Evolutionary conservation across 78 protist species (phyloP), one percentile per base, ranked within the genome.

Genomic region (Chrysochromulina tobinii): DNA sequence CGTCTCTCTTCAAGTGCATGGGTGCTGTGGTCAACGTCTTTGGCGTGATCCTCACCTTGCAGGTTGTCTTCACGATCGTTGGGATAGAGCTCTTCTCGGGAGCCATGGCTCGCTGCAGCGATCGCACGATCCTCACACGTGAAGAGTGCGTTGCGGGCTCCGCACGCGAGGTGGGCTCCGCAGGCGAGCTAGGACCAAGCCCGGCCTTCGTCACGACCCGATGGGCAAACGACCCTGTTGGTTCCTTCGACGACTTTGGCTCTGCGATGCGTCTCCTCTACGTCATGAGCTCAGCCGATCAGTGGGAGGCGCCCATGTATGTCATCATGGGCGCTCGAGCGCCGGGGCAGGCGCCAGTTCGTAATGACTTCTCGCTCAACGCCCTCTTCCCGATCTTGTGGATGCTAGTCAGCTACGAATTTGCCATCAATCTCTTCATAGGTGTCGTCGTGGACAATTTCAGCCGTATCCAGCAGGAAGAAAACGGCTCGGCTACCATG

Each of bases 221-320:
- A 5, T 75, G 83, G 83, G 27, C 15, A 2, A 75, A 75, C 23
- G 14, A 54, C 7, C 18, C 9, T 2, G 2, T 8, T 5, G 83
- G 83, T 3, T 75, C 83, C 58, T 75, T 75, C 57, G 83, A 75
- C 83, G 57, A 75, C 57, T 75, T 75, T 50, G 83, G 83, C 2
- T n/a, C 8, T 54, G 12, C 83, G 58, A 75, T 75, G 58, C 83
- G 38, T 5, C 57, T 75, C 14, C 83, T 75, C 27, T 75, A 75
- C 83, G 18, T 75, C 27, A 9, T 5, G 14, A 50, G 58, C 21
- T 50, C 83, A 1, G 58, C 20, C n/a, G 83, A 75, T 3, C 58
- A 48, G 12, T 79, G 61, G 64, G 17, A 54, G 38, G 64, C 14
- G 9, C 38, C 23, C n/a, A 79, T 79, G 87, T 23, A 20, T 51